These are phyloP conservation scores for Pisolithus orientalis DNA, from an alignment of 768 basidiomycete species.

Conservation along the genomic window DNA sequence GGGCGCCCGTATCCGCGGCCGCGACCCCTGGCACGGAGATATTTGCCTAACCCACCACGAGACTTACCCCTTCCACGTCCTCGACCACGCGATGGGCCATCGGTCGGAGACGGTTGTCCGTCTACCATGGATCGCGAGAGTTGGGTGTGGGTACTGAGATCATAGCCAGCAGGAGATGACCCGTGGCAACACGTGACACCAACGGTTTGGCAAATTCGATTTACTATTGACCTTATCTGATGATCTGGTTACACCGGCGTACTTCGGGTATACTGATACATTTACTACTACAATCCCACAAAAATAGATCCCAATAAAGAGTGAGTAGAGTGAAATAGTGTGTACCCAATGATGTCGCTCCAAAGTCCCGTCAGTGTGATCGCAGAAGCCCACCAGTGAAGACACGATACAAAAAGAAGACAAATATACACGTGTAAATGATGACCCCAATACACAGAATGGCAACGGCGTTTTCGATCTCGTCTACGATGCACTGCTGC, in stretches of 20 bases:
- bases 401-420: slow-evolving; percentile 25
- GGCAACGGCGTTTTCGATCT: slow-evolving; percentile 22
- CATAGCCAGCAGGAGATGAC: too few species aligned
- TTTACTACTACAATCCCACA: not conserved
- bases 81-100: slow-evolving; percentile 24
- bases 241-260: too few species aligned
- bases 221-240: not conserved
- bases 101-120: slow-evolving; percentile 3
- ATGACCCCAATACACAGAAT: slow-evolving; percentile 19
- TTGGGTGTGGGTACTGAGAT: not conserved
- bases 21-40: slow-evolving; percentile 62
- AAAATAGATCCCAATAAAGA: not conserved
- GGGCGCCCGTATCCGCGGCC: slow-evolving; percentile 55
- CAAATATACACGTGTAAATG: slow-evolving; percentile 22
- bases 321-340: not conserved
- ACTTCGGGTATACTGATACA: not conserved
- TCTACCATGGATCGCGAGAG: slow-evolving; percentile 1
- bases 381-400: slow-evolving; percentile 21
- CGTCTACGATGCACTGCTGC: slow-evolving; percentile 17
- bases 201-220: too few species aligned
- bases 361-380: slow-evolving; percentile 6
- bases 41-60: slow-evolving; percentile 68
- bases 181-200: too few species aligned
- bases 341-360: not conserved
- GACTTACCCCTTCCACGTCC: slow-evolving; percentile 49